Base-by-base conservation (phyloP, 129 eudicot species). In the Flaveria linearis region DNA sequence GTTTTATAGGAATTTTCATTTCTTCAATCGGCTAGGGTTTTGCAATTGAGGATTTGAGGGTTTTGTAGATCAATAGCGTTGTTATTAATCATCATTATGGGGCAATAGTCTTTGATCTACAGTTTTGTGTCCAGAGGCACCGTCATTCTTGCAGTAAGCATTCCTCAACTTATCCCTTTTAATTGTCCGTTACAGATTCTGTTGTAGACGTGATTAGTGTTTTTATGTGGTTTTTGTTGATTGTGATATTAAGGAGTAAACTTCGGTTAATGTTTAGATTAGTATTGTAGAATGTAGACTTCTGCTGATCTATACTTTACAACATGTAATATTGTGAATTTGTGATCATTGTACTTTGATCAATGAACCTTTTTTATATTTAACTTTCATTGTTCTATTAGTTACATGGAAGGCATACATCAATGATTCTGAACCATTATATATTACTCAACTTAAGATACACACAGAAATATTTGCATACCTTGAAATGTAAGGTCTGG, bases 71-170 rank as follows among this genome's bases (percentile, higher is more conserved):
- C 79, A 46, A 22, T 3, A 8, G 5, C 62, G 9, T 18, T 7
- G 2, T 30, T 30, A 30, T 30, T 55, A 28, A 73, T 73, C 33
- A 17, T 23, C 56, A 17, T 41, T 12, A 85, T 85, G 88, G 76
- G 73, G 51, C 85, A 86, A 73, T 82, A 86, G 43, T 73, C 85
- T 11, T 42, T 86, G 79, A 83, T 86, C 80, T 86, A 83, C 75
- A 78, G 85, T 22, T 86, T 86, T 67, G 90, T 86, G 36, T 81
- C 90, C 47, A 77, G 85, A 28, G 87, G 90, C 23, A 77, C 83
- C 65, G 85, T 83, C 58, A 83, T 86, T 62, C 81, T 86, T 3
- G 83, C 89, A 0, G 89, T 86, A 41, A 76, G 89, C 71, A 9
- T 43, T 41, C 39, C 1, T 22, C 9, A 49, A 33, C 62, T 56